These are phyloP conservation scores for Akanthomyces dipterigenus DNA, from an alignment of 2,329 filamentous ascomycete species.

Conservation along the genomic window DNA sequence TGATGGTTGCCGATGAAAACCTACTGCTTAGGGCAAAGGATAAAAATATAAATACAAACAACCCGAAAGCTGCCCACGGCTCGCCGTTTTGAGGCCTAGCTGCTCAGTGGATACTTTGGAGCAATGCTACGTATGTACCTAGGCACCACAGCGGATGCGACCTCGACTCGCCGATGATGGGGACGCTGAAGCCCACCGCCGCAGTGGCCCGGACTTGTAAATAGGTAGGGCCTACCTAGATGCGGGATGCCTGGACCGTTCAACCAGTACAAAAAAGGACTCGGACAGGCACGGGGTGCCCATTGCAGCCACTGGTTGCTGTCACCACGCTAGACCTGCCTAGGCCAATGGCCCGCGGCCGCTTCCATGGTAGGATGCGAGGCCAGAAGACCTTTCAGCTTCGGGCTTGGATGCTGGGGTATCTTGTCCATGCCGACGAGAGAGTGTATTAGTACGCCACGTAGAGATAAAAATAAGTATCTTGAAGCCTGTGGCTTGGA, in stretches of 20 bases:
- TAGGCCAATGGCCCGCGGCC: neutral
- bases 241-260: too few relatives aligned
- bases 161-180: neutral
- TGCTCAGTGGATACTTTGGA: slow-evolving; percentile 11
- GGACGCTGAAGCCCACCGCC: neutral
- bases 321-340: neutral
- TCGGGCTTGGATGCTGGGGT: neutral
- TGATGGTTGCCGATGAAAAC: too few relatives aligned
- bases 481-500: too few relatives aligned
- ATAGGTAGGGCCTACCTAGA: too few relatives aligned
- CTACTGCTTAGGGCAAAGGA: too few relatives aligned
- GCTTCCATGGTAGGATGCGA: too few relatives aligned
- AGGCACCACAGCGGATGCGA: slow-evolving; percentile 11
- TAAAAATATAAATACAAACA: too few relatives aligned
- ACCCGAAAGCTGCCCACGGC: neutral
- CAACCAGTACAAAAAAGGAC: neutral
- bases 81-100: neutral
- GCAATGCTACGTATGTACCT: too few relatives aligned
- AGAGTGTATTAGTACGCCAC: too few relatives aligned
- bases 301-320: neutral
- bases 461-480: too few relatives aligned
- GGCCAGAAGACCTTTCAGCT: neutral
- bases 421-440: too few relatives aligned
- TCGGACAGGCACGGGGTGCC: neutral
- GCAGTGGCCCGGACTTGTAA: neutral